Evolutionary conservation across 2,329 filamentous ascomycete genomes (phyloP).

Genomic region (Diplodia intermedia): DNA sequence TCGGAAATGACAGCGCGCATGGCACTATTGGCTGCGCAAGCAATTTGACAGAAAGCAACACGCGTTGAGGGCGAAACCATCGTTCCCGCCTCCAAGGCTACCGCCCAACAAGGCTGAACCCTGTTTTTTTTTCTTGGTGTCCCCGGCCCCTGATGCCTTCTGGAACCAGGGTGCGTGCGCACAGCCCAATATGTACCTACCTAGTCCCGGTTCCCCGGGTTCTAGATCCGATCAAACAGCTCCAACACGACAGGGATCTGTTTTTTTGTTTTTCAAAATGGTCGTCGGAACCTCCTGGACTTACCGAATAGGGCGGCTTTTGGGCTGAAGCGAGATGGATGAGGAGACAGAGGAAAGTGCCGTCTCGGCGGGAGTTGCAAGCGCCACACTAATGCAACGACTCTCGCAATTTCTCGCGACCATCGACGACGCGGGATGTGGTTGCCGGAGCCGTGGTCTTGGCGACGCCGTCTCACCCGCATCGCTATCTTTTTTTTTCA

Average conservation of each 20-base stretch:
- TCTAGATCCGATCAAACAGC: not conserved
- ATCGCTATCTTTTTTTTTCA: not conserved
- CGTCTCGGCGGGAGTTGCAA: constrained; percentile 1
- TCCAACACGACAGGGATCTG: not conserved
- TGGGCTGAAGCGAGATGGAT: not conserved
- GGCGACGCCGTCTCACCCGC: not conserved
- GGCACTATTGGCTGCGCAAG: not conserved
- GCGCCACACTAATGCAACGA: not conserved
- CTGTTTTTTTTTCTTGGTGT: not conserved
- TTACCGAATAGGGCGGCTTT: constrained; percentile 9
- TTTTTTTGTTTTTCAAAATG: not conserved
- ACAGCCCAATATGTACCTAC: not conserved
- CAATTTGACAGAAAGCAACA: not conserved
- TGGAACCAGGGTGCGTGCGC: not conserved
- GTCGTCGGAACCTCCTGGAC: not conserved
- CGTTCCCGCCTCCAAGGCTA: not conserved
- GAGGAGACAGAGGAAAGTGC: not conserved
- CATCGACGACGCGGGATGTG: not conserved
- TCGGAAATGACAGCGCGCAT: not conserved
- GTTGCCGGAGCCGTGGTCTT: not conserved
- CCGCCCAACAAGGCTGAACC: constrained; percentile 4
- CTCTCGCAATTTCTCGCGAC: not conserved
- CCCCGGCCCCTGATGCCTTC: not conserved
- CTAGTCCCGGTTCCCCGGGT: not conserved
- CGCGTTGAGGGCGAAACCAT: not conserved